Base-by-base conservation (phyloP, 2,329 filamentous ascomycete genomes). In the Trichoderma citrinoviride region DNA sequence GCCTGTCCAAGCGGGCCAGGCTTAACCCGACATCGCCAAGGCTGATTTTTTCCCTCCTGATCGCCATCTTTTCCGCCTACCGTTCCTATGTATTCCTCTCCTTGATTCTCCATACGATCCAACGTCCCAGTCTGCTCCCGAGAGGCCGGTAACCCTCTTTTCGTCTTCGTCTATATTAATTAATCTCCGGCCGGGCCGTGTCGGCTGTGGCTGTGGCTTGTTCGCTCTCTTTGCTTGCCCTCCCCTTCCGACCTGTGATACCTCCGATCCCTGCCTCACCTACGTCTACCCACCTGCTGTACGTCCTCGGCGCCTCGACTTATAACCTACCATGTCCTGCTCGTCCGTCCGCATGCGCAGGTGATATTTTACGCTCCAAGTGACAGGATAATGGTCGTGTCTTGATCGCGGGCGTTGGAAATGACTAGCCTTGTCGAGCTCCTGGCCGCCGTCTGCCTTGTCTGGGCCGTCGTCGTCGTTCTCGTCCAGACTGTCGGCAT, bases 401-500 rank as follows among this genome's bases (percentile, higher is more conserved):
- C 33, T 44, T 43, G 46, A 66, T 33, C 14, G 15, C 41, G 62
- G 25, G 53, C 43, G 25, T 37, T 62, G 37, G 67, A 67, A 65
- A 77, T 77, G 73, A 68, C 69, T 60, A 64, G 67, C 33, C 64
- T 73, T 49, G 65, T 75, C 56, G 75, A 81, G 66, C 71, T 71
- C 47, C 68, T 82, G 55, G 84, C 85, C 68, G 75, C 77, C 61
- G 74, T 78, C 56, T 84, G 80, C 68, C 77, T 85, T 44, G 70
- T 80, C 67, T 88, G 87, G 85, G 82, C 80, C 70, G 73, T 76
- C 60, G 70, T 81, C 40, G 79, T 89, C 27, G 71, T 85, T 46
- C 46, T 81, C 6, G 83, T 89, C 29, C 83, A 89, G 69, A 71
- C 71, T 37, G 80, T 88, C 61, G 87, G 87, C 64, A 81, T 83